These are phyloP conservation scores for Penicillium sp. DNA, from an alignment of 2,329 filamentous ascomycete species.

Conservation along the genomic window DNA sequence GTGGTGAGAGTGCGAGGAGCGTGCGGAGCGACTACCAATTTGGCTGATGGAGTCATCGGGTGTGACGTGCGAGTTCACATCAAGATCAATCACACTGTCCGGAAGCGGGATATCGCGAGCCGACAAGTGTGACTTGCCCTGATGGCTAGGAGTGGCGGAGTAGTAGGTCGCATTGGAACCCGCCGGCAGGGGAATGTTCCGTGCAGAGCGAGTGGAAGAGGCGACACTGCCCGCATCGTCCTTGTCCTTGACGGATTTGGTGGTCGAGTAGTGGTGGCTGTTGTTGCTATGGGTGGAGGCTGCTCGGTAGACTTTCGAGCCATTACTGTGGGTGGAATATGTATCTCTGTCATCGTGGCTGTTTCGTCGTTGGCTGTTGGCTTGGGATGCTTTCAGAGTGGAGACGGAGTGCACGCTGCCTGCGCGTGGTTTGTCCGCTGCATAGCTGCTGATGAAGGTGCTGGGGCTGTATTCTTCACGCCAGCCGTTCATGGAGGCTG, in stretches of 20 bases:
- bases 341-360: conserved; percentile 24
- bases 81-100: conserved; percentile 33
- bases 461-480: conserved; percentile 34
- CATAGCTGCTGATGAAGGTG: conserved; percentile 46
- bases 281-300: conserved; percentile 23
- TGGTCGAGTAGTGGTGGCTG: conserved; percentile 14
- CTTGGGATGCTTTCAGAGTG: conserved; percentile 37
- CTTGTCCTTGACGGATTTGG: conserved; percentile 13
- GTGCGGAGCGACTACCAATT: conserved; percentile 43
- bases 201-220: conserved; percentile 36
- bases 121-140: conserved; percentile 16
- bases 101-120: conserved; percentile 31
- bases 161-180: conserved; percentile 29
- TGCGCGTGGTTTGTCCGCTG: conserved; percentile 34
- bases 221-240: conserved; percentile 22
- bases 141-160: conserved; percentile 20
- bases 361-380: conserved; percentile 15
- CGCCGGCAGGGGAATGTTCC: conserved; percentile 38
- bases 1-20: conserved; percentile 30
- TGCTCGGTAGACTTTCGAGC: conserved; percentile 16
- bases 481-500: conserved; percentile 27
- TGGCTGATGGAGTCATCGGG: conserved; percentile 79
- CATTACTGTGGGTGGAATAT: conserved; percentile 20
- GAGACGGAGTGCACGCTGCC: conserved; percentile 38
- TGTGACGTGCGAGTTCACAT: conserved; percentile 61